Conservation (phyloP, 441 rosid genomes). For the Adansonia grandidieri region DNA sequence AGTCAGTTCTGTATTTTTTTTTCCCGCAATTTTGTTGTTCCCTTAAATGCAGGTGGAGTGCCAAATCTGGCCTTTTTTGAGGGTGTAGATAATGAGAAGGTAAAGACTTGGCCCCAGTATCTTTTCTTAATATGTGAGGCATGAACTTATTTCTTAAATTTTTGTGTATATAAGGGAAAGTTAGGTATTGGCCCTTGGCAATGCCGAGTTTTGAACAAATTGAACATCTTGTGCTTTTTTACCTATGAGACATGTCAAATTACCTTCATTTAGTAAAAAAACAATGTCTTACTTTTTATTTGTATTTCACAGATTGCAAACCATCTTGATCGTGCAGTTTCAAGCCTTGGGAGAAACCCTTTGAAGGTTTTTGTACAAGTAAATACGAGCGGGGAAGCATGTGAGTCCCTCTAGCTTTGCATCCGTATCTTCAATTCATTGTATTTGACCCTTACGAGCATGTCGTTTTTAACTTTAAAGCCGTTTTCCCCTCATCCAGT, state of each 20-base stretch:
- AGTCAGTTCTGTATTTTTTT: conserved; percentile 1
- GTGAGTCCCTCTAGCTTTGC: conserved; percentile 46
- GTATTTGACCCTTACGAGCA: conserved; percentile 4
- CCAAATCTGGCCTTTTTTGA: conserved; percentile 75
- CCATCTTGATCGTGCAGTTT: conserved; percentile 72
- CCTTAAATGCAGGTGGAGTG: conserved; percentile 64
- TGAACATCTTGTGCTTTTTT: neutral
- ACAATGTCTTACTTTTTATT: neutral
- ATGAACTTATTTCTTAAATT: conserved; percentile 5
- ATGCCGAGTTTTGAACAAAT: neutral
- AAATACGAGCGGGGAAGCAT: conserved; percentile 87
- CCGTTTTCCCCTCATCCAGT: neutral
- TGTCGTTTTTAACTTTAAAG: conserved; percentile 2
- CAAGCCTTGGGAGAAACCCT: conserved; percentile 78
- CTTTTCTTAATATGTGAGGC: neutral
- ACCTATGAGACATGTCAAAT: neutral
- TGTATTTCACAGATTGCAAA: conserved; percentile 61
- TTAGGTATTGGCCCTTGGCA: neutral
- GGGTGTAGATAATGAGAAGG: conserved; percentile 82
- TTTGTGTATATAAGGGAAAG: neutral
- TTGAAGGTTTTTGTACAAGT: conserved; percentile 87
- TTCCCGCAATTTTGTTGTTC: conserved; percentile 3
- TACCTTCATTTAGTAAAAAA: neutral
- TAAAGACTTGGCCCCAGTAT: conserved; percentile 28
- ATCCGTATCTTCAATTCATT: neutral